Evolutionary conservation across 1,139 yeast genomes (phyloP).

Genomic region (Kodamaea alishanica): DNA sequence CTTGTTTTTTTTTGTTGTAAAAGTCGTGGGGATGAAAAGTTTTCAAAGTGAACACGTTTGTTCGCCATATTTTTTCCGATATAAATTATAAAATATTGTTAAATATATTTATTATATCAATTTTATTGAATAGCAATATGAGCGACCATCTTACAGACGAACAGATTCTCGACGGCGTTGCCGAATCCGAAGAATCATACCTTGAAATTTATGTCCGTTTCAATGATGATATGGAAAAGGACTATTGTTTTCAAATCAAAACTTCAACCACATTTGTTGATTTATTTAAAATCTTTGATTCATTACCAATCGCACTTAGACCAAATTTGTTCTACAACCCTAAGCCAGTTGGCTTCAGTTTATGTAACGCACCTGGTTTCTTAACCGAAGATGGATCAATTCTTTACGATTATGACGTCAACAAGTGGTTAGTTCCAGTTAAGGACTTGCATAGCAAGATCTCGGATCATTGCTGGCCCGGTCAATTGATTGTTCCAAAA

Average conservation of each 20-base stretch:
- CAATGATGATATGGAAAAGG: slow-evolving; percentile 81
- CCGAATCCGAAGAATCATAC: slow-evolving; percentile 22
- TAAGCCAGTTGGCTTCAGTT: slow-evolving; percentile 61
- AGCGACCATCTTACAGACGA: slow-evolving; percentile 6
- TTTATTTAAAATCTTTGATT: slow-evolving; percentile 57
- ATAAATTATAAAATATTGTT: no score
- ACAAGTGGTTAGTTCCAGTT: slow-evolving; percentile 36
- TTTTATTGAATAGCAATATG: neutral
- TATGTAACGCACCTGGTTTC: slow-evolving; percentile 78
- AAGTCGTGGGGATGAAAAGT: no score
- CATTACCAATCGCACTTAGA: slow-evolving; percentile 70
- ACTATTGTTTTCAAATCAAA: slow-evolving; percentile 78
- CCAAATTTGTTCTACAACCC: slow-evolving; percentile 72
- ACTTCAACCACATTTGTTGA: slow-evolving; percentile 55
- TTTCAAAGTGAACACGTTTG: no score
- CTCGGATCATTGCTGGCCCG: slow-evolving; percentile 74
- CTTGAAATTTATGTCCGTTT: slow-evolving; percentile 77
- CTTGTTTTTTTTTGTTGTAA: no score
- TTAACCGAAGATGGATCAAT: slow-evolving; percentile 81
- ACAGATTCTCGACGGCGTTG: slow-evolving; percentile 14
- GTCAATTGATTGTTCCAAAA: slow-evolving; percentile 79
- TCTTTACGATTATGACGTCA: slow-evolving; percentile 61
- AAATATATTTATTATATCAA: no score
- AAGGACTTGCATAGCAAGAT: slow-evolving; percentile 45
- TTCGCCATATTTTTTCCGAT: no score